These are phyloP conservation scores for Backusella macrospora DNA, from an alignment of 192 early-diverging fungal genomes.

Conservation along the genomic window DNA sequence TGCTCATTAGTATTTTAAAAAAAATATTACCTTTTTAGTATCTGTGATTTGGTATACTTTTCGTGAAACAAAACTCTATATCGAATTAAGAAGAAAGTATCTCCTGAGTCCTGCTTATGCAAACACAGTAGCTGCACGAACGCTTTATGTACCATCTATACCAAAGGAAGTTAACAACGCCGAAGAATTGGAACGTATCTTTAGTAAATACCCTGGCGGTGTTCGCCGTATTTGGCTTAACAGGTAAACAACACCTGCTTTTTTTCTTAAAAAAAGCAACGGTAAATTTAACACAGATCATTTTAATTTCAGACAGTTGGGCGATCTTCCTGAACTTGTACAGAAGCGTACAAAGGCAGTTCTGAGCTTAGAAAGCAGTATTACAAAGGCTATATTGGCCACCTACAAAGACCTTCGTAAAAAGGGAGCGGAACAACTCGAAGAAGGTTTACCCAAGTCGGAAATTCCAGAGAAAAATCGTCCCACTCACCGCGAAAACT, in stretches of 20 bases:
- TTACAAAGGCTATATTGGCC: slow-evolving; percentile 52
- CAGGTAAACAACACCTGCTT: slow-evolving; percentile 37
- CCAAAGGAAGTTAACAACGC: slow-evolving; percentile 60
- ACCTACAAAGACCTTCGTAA: slow-evolving; percentile 36
- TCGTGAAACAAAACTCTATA: slow-evolving; percentile 60
- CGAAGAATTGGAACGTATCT: slow-evolving; percentile 51
- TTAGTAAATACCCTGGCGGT: slow-evolving; percentile 70
- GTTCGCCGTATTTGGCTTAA: slow-evolving; percentile 66
- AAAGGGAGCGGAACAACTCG: slow-evolving; percentile 32
- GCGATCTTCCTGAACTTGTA: slow-evolving; percentile 50
- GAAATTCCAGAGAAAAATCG: slow-evolving; percentile 47
- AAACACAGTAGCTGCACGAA: slow-evolving; percentile 54
- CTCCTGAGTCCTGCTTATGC: slow-evolving; percentile 54
- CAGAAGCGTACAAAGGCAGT: slow-evolving; percentile 55
- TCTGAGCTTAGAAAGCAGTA: slow-evolving; percentile 49
- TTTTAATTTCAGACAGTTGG: slow-evolving; percentile 42
- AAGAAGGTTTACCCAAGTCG: slow-evolving; percentile 18
- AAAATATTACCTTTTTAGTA: slow-evolving; percentile 23
- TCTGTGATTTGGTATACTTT: slow-evolving; percentile 54
- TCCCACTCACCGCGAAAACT: slow-evolving; percentile 55
- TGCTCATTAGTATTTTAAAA: background rate
- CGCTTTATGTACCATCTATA: slow-evolving; percentile 72
- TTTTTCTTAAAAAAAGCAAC: background rate
- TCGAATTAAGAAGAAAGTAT: slow-evolving; percentile 66
- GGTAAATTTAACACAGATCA: background rate